Evolutionary conservation across 371 early-diverging fungal species (phyloP), one percentile per base, ranked within the genome.

Genomic region (Mortierella sp.): DNA sequence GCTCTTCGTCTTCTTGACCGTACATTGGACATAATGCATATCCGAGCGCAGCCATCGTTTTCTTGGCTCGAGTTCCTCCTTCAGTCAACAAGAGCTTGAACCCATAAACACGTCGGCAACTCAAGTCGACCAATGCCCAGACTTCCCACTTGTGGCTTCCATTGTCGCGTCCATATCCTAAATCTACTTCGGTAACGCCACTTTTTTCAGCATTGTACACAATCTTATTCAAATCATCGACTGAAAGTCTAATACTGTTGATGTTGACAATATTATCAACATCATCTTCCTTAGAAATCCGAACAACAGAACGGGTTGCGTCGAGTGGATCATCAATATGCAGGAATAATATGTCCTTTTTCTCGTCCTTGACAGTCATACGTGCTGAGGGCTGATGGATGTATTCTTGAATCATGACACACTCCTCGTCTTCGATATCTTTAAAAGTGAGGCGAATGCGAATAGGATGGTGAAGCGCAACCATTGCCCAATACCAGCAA

Each of bases 371-470:
- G 59, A 37, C 40, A 1, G 70, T 57, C 37, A 70, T 23, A 13
- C 54, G 34, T 3, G 17, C 9, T 42, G 45, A 64, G 13, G 85
- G 84, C 19, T 70, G 31, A 70, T 80, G 76, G 12, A 85, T 56
- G 17, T 85, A 83, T 57, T 85, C 85, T 26, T 76, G 74, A 10
- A 84, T 69, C 43, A 66, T 47, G 23, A 71, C 61, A 22, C 73
- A 53, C 42, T 72, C 73, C 42, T 84, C 75, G 43, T 64, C 85
- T 10, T 85, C 84, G 22, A 85, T 76, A 35, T 84, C 83, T 51
- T 70, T 76, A 60, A 83, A 68, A 19, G 75, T 80, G 32, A 85
- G 22, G 7, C 77, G 70, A 49, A 85, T 32, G 0, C 85, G 83
- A 22, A 85, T 53, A 9, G 85, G 85, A 22, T 72, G 70, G 35